Base-by-base conservation (phyloP, 2,329 filamentous ascomycete genomes). In the Cladophialophora carrionii region DNA sequence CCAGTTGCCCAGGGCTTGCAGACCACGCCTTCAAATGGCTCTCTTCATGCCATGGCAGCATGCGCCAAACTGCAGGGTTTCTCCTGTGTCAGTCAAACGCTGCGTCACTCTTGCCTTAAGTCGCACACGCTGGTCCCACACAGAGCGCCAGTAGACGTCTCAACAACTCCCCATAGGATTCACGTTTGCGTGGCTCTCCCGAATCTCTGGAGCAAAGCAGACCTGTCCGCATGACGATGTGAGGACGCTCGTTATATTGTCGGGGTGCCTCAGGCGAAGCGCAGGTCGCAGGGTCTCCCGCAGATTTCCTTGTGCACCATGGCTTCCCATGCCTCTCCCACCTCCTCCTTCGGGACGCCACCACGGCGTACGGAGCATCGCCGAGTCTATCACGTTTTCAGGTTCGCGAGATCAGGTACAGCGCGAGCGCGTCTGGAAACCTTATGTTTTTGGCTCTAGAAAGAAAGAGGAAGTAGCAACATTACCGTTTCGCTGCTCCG, bases 331-430 rank as follows among this genome's bases (percentile, higher is more conserved):
- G 10, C 17, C 10, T 20, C 24, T 26, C 17, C 5, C 31, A 34
- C 29, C 1, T 3, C 29, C 1, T 3, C 37, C 22, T 6, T 20
- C 37, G 48, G 43, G 32, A 32, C 46, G 57, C 57, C 57, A 53
- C 57, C n/a, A 32, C n/a, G 43, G 32, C 48, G 48, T 51, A 22
- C 57, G 57, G 57, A 37, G 57, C n/a, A 22, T 53, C 22, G 22
- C 57, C 57, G 57, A 60, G 57, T 52, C 57, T 24, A 9, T 43
- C 37, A 6, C 37, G 7, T 43, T 14, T 43, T 3, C 37, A 43
- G 37, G 37, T 17, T n/a, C 37, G 20, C 41, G 43, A 32, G n/a
- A 46, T 26, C 31, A 37, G 43, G 48, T 26, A 51, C n/a, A 24
- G 57, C 32, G 34, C 43, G 46, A 60, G 24, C 31, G 29, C 52